Conservation (phyloP, 768 basidiomycete species). For the Suillus luteus region DNA sequence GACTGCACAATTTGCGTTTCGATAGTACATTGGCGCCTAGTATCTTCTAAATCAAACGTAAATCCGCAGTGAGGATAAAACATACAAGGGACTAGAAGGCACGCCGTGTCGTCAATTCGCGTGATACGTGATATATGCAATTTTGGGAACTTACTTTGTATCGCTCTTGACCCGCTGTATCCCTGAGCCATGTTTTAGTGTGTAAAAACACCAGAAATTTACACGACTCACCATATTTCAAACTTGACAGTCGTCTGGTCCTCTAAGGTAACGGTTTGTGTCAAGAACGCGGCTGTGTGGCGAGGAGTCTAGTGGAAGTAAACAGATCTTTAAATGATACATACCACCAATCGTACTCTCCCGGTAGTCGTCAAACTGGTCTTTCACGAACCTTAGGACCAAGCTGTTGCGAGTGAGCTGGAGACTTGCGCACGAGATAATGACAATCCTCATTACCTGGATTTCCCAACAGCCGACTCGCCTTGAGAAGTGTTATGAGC, state of each 20-base stretch:
- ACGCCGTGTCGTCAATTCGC: background rate
- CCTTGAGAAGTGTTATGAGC: slow-evolving; percentile 48
- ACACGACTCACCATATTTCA: slow-evolving; percentile 81
- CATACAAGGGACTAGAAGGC: slow-evolving; percentile 48
- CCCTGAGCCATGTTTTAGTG: slow-evolving; percentile 50
- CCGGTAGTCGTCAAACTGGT: slow-evolving; percentile 93
- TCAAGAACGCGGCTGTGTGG: slow-evolving; percentile 86
- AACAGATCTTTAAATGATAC: slow-evolving; percentile 11
- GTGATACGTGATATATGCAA: slow-evolving; percentile 8
- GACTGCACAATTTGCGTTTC: slow-evolving; percentile 91
- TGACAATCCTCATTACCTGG: slow-evolving; percentile 55
- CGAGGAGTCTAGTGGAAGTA: slow-evolving; percentile 22
- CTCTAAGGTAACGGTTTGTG: slow-evolving; percentile 93
- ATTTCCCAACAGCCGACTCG: slow-evolving; percentile 98
- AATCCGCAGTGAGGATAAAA: slow-evolving; percentile 11
- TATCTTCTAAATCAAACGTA: slow-evolving; percentile 14
- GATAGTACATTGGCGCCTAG: slow-evolving; percentile 95
- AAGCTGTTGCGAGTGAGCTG: slow-evolving; percentile 51
- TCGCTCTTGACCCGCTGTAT: slow-evolving; percentile 94
- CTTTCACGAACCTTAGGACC: slow-evolving; percentile 94
- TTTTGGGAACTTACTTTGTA: slow-evolving; percentile 65
- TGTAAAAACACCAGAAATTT: slow-evolving; percentile 8
- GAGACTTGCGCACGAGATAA: slow-evolving; percentile 27
- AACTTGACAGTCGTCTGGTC: slow-evolving; percentile 94
- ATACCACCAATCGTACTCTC: slow-evolving; percentile 92